A percentile compares a stretch with the other conserved stretches of the same genome.
These are phyloP conservation scores for Pseudogymnoascus sp. DNA, from an alignment of 2,329 filamentous ascomycete species.

Conservation along the genomic window DNA sequence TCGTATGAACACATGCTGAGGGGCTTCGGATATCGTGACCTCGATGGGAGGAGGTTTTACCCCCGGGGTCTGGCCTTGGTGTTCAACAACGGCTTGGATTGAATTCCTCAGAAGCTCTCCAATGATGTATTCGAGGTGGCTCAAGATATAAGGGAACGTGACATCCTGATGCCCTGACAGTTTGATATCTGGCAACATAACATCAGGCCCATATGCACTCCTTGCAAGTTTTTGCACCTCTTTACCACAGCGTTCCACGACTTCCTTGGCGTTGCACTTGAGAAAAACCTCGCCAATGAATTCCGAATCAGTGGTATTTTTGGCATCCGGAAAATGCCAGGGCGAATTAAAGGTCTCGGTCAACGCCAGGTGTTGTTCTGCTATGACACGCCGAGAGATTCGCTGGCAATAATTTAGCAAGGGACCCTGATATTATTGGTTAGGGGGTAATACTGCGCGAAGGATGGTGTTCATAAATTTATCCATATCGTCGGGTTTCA, in stretches of 20 bases:
- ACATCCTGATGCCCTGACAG: constrained; percentile 80
- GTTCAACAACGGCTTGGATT: constrained; percentile 84
- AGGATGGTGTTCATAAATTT: constrained; percentile 92
- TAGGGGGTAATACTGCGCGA: constrained; percentile 58
- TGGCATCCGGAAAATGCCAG: constrained; percentile 75
- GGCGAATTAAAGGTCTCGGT: constrained; percentile 90
- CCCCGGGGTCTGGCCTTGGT: constrained; percentile 41
- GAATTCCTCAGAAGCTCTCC: constrained; percentile 93
- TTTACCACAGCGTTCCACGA: constrained; percentile 74
- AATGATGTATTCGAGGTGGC: constrained; percentile 93
- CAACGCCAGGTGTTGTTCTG: constrained; percentile 90
- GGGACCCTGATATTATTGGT: not conserved
- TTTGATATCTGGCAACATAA: constrained; percentile 70
- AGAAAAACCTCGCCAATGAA: constrained; percentile 95
- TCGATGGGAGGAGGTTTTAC: constrained; percentile 73
- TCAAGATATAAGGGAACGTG: constrained; percentile 93
- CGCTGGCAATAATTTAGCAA: constrained; percentile 45
- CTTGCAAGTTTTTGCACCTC: constrained; percentile 68
- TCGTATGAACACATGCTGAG: constrained; percentile 91
- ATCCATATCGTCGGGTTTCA: constrained; percentile 76
- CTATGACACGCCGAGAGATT: constrained; percentile 92
- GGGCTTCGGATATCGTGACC: constrained; percentile 87
- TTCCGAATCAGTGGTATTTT: constrained; percentile 57
- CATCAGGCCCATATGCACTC: constrained; percentile 64
- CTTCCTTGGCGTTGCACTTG: constrained; percentile 82